Conservation (phyloP, 768 basidiomycete genomes). For the Udeniomyces megalosporus region DNA sequence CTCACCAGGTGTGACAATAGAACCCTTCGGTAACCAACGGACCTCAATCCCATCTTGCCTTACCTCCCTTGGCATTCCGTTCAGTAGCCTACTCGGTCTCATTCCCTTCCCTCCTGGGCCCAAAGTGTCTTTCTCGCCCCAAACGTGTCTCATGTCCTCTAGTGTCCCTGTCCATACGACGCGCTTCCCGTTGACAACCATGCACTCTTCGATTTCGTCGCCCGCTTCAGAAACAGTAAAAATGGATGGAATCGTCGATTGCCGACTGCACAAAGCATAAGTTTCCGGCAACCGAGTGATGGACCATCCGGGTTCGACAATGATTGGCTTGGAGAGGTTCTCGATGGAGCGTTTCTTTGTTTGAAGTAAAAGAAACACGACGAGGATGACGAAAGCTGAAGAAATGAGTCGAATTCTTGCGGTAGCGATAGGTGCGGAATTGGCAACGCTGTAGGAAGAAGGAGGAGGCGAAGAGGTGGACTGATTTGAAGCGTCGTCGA, state of each 20-base stretch:
- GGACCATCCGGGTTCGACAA: not conserved
- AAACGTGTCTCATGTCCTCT: not conserved
- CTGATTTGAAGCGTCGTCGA: no score
- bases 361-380: not conserved
- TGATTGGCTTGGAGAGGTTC: not conserved
- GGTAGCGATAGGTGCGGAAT: no score
- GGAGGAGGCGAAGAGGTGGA: no score
- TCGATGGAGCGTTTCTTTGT: not conserved
- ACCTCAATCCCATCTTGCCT: no score
- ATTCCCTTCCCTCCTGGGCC: not conserved
- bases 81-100: not conserved
- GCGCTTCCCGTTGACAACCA: constrained; percentile 9
- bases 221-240: not conserved
- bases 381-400: constrained; percentile 6
- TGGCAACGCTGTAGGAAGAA: no score
- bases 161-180: not conserved
- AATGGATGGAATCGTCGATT: not conserved
- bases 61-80: not conserved
- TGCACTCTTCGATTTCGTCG: not conserved
- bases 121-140: constrained; percentile 5
- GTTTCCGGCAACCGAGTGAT: not conserved
- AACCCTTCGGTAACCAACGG: no score
- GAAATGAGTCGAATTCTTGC: no score
- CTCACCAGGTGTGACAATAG: no score
- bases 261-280: constrained; percentile 2